Evolutionary conservation across 495 filamentous ascomycete genomes (phyloP).

Genomic region (Hypoxylon rickii): DNA sequence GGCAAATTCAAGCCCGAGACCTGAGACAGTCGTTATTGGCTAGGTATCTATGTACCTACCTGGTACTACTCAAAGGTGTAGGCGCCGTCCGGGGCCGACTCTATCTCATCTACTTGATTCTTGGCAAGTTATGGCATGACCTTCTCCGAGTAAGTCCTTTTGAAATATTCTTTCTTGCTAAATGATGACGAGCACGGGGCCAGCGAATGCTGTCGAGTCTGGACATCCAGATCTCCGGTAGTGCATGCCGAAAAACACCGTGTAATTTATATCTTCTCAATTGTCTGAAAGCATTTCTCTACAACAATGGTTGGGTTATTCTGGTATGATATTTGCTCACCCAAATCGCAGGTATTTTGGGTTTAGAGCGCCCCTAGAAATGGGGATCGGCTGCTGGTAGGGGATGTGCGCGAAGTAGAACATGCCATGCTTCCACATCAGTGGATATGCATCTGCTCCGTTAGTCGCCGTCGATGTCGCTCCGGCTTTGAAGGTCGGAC

Average conservation of each 20-base stretch:
- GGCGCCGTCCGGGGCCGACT: background rate
- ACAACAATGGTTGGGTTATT: background rate
- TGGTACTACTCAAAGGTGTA: background rate
- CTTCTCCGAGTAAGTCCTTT: slow-evolving; percentile 6
- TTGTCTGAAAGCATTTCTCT: slow-evolving; percentile 41
- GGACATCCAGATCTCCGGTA: slow-evolving; percentile 30
- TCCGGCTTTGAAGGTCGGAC: too few relatives aligned
- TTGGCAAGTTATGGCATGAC: background rate
- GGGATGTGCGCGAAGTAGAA: too few relatives aligned
- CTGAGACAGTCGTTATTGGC: slow-evolving; percentile 31
- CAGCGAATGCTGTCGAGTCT: slow-evolving; percentile 48
- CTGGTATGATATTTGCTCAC: background rate
- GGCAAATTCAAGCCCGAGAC: slow-evolving; percentile 61
- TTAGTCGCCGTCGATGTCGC: too few relatives aligned
- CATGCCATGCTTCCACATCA: too few relatives aligned
- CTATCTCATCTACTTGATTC: background rate
- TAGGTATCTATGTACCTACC: background rate
- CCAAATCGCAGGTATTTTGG: background rate
- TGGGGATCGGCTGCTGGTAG: background rate
- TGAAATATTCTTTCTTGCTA: slow-evolving; percentile 9
- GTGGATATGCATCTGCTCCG: too few relatives aligned
- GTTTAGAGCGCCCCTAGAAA: background rate
- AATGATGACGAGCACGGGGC: slow-evolving; percentile 61
- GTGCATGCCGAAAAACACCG: slow-evolving; percentile 54
- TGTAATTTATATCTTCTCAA: slow-evolving; percentile 57